Percentiles rank a stretch among this genome's conserved stretches.
These are phyloP conservation scores for Backusella sp. DNA, from an alignment of 192 early-diverging fungal genomes.

Conservation along the genomic window DNA sequence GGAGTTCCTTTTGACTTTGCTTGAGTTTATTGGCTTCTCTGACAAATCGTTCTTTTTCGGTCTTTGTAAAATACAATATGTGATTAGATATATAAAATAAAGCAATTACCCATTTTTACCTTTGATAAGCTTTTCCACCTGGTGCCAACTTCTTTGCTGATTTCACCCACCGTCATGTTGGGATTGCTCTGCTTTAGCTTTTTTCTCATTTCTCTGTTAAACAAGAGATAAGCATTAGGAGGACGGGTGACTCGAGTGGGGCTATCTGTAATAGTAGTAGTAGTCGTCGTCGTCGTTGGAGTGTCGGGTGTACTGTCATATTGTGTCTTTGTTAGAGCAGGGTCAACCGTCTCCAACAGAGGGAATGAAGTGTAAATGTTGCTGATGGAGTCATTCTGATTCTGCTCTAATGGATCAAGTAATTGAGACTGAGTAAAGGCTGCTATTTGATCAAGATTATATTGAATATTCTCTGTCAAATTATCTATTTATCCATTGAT, in stretches of 20 bases:
- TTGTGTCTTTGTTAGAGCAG: conserved; percentile 7
- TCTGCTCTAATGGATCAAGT: conserved; percentile 7
- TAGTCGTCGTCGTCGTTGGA: neutral
- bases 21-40: conserved; percentile 46
- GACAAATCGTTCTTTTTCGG: conserved; percentile 40
- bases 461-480: conserved; percentile 16
- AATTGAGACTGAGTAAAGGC: conserved; percentile 7
- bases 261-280: neutral
- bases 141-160: conserved; percentile 53
- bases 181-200: conserved; percentile 53
- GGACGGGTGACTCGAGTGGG: conserved; percentile 48
- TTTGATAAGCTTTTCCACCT: conserved; percentile 50
- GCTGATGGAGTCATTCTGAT: neutral
- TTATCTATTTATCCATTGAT: conserved; percentile 6
- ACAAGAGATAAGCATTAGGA: conserved; percentile 59
- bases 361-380: conserved; percentile 4
- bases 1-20: conserved; percentile 42
- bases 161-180: conserved; percentile 58
- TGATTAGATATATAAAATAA: neutral
- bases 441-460: conserved; percentile 1
- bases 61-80: neutral
- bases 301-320: conserved; percentile 15
- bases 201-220: conserved; percentile 60
- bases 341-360: neutral
- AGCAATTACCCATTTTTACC: conserved; percentile 12